Base-by-base conservation (phyloP, 306 rosid species). In the Astragalus membranaceus region DNA sequence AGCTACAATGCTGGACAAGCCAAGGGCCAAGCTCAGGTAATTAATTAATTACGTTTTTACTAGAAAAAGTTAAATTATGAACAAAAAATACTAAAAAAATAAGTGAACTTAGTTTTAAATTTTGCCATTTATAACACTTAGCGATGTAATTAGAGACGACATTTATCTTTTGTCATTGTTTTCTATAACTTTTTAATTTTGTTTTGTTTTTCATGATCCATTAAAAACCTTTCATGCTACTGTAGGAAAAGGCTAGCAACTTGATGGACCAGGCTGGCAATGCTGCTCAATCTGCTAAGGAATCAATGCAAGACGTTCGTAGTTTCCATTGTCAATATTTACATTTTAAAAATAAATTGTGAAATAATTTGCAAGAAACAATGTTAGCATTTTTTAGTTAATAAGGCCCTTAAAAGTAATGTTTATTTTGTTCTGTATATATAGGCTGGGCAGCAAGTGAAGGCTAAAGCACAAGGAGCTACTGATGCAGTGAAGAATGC, bases 401-500 rank as follows among this genome's bases (percentile, higher is more conserved):
- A 8, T 46, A 1, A 17, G n/a, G 2, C 11, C 1, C 10, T 17
- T 10, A 5, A 36, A 35, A 61, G 11, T 20, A 37, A 30, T 9
- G 17, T 3, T 26, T 32, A 3, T 57, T 76, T 48, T 46, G 5
- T 63, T 69, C 2, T 43, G 16, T 17, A 7, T 55, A 35, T 55
- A 35, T 20, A 87, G 82, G 67, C 81, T 3, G 96, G 96, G 2
- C 73, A 81, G 54, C 90, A 80, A 55, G 23, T 82, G 66, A 47
- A 41, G 74, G 86, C 72, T 0, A 76, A 66, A 70, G 92, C 89
- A 14, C 81, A 79, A 57, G 95, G 80, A 55, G 89, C 92, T 16
- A 79, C 62, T 23, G 92, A 85, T 0, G 77, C 88, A 10, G 77
- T 80, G 56, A 91, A 88, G 86, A 50, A 88, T 80, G 90, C 97